Evolutionary conservation across 192 early-diverging fungal species (phyloP).

Genomic region (Coemansia sp.): DNA sequence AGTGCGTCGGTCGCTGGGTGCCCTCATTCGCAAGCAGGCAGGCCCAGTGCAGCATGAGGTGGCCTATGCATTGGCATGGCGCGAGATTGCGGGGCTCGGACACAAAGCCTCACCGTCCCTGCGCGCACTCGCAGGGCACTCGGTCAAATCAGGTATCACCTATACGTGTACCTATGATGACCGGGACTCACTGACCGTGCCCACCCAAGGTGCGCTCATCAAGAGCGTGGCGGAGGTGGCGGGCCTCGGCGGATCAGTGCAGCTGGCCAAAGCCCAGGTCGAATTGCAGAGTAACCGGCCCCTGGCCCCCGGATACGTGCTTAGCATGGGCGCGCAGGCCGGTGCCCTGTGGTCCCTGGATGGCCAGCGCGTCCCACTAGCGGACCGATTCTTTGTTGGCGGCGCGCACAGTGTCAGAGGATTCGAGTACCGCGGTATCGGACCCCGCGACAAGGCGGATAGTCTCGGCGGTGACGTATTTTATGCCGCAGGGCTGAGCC

Average conservation of each 20-base stretch:
- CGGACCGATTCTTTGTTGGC: constrained; percentile 89
- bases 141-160: constrained; percentile 78
- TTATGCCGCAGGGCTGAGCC: constrained; percentile 75
- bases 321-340: constrained; percentile 57
- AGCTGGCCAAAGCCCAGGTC: constrained; percentile 70
- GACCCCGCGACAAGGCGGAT: constrained; percentile 82
- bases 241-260: constrained; percentile 83
- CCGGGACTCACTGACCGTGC: constrained; percentile 80
- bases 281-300: constrained; percentile 67
- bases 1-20: constrained; percentile 62
- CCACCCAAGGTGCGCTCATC: constrained; percentile 68
- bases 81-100: constrained; percentile 68
- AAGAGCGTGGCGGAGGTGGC: constrained; percentile 67
- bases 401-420: constrained; percentile 87
- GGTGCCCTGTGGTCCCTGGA: constrained; percentile 70
- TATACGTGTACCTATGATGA: constrained; percentile 71
- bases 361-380: constrained; percentile 58
- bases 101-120: constrained; percentile 58
- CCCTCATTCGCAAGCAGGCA: constrained; percentile 15
- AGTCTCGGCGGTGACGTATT: constrained; percentile 89
- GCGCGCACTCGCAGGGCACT: constrained; percentile 80
- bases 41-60: constrained; percentile 63
- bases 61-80: constrained; percentile 76
- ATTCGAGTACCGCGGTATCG: constrained; percentile 86
- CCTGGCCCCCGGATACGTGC: constrained; percentile 61